These are phyloP conservation scores for Ensete glaucum DNA, from an alignment of 176 grass and related monocot genomes.

Conservation along the genomic window DNA sequence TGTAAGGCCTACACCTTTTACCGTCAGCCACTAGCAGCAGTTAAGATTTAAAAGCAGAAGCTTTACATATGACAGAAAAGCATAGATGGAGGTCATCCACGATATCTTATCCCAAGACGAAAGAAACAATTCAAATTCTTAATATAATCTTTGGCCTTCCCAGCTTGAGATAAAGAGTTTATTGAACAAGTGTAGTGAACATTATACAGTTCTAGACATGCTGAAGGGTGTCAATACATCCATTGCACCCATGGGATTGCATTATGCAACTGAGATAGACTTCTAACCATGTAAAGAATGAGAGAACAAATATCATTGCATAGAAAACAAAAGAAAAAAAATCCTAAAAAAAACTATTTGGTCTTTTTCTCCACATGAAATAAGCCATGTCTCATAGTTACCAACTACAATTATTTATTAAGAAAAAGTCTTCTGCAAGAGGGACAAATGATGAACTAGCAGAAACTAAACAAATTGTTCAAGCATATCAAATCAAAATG, in stretches of 20 bases:
- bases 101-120: not conserved
- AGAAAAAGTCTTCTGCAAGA: conserved; percentile 18
- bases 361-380: not conserved
- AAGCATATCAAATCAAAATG: conserved; percentile 57
- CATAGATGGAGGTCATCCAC: no score
- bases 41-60: not conserved
- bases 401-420: not conserved
- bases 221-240: not conserved
- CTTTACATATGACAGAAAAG: not conserved
- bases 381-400: not conserved
- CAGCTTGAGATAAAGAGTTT: not conserved
- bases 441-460: conserved; percentile 91
- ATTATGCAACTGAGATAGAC: not conserved
- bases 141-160: not conserved
- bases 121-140: not conserved
- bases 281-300: not conserved
- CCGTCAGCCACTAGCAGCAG: not conserved
- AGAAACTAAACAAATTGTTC: conserved; percentile 79
- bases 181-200: not conserved
- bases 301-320: no score
- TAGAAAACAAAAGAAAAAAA: not conserved
- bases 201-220: not conserved
- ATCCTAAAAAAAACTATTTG: not conserved
- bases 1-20: not conserved
- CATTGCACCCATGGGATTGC: not conserved